Conservation (phyloP, 257 asterid species). For the Plantago elongata region DNA sequence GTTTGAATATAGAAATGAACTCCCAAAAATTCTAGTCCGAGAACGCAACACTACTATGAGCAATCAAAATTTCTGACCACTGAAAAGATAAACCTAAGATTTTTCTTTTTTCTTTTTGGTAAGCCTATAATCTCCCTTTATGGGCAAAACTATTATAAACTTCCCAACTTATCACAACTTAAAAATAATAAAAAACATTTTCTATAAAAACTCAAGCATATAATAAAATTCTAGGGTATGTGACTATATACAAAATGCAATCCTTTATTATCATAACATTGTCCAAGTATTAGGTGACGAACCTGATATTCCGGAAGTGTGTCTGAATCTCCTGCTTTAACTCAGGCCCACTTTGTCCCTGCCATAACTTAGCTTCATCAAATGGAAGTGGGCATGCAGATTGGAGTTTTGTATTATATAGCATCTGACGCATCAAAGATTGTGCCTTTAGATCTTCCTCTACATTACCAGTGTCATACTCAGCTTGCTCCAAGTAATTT, state of each 20-base stretch:
- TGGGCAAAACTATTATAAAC: too few species aligned
- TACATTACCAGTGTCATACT: constrained; percentile 65
- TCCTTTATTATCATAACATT: background rate
- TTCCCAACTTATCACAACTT: background rate
- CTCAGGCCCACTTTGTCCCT: constrained; percentile 94
- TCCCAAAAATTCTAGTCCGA: too few species aligned
- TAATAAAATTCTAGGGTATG: background rate
- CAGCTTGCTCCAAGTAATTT: constrained; percentile 89
- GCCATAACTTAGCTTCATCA: constrained; percentile 95
- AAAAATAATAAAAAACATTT: background rate
- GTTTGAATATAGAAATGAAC: too few species aligned
- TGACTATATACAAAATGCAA: too few species aligned
- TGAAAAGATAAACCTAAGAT: too few species aligned
- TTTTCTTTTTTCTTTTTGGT: too few species aligned
- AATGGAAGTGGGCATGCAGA: constrained; percentile 89
- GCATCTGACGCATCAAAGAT: constrained; percentile 65
- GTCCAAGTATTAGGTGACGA: constrained; percentile 3
- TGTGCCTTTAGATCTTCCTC: constrained; percentile 82
- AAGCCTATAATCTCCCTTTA: too few species aligned
- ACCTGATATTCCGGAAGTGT: constrained; percentile 91
- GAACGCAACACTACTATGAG: too few species aligned
- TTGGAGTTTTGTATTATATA: constrained; percentile 76
- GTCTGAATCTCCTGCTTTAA: constrained; percentile 78
- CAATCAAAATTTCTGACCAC: too few species aligned
- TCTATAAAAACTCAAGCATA: background rate